phyloP scores from a whole-genome alignment of 2,329 filamentous ascomycete genomes.

The Clarireedia homoeocarpa region DNA sequence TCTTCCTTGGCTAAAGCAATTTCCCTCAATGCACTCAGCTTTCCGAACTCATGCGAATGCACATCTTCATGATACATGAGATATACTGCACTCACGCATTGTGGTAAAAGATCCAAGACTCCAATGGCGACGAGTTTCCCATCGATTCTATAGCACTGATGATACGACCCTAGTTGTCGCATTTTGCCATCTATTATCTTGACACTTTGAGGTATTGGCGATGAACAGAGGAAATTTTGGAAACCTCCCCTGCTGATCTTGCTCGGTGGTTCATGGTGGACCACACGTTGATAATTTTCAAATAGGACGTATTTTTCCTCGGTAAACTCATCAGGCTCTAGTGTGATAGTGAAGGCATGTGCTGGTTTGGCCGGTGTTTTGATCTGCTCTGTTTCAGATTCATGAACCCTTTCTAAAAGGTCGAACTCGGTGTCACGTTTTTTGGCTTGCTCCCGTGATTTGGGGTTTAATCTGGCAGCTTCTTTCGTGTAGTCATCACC shows the following conservation, averaged over 20 bases:
- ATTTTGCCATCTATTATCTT: conserved; percentile 43
- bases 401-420: conserved; percentile 59
- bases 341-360: conserved; percentile 59
- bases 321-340: conserved; percentile 64
- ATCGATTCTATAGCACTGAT: conserved; percentile 76
- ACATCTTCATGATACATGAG: conserved; percentile 75
- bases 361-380: conserved; percentile 54
- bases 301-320: conserved; percentile 70
- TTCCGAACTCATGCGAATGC: conserved; percentile 62
- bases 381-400: conserved; percentile 43
- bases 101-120: conserved; percentile 68
- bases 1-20: conserved; percentile 61
- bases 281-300: conserved; percentile 64
- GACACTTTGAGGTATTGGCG: conserved; percentile 46
- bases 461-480: conserved; percentile 55
- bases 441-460: conserved; percentile 56
- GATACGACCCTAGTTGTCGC: conserved; percentile 61
- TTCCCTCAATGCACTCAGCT: conserved; percentile 67
- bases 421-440: conserved; percentile 61
- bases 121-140: conserved; percentile 68
- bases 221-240: conserved; percentile 64
- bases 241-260: conserved; percentile 57
- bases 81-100: conserved; percentile 75
- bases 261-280: conserved; percentile 58
- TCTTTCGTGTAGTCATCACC: conserved; percentile 61